Base-by-base conservation (phyloP, 805 yeast species). In the Barnettozyma sucrosica region DNA sequence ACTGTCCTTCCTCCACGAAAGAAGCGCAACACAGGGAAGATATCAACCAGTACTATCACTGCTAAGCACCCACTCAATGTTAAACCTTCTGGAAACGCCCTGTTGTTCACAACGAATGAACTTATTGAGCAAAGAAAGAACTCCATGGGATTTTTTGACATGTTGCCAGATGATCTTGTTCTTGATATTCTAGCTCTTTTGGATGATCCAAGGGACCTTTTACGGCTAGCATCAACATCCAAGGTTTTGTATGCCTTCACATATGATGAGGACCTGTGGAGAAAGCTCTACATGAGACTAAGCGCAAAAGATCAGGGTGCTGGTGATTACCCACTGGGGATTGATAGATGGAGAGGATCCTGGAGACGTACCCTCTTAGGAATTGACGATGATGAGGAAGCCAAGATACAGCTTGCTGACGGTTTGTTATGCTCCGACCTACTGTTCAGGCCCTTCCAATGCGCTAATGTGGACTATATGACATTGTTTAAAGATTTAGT, bases 231-330 rank as follows among this genome's bases (percentile, higher is more conserved):
- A 36, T 79, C 75, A 45, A 65, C 81, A 2, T 86, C 95, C 3
- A 75, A 84, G 49, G 72, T 81, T 6, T 64, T 84, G 59, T 87
- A 83, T 63, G 95, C 92, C 1, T 85, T 77, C 60, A 59, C 80
- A 11, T 81, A 79, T 59, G 84, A 80, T 58, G 96, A 89, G 53
- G 96, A 89, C 44, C 55, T 85, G 21, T 89, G 97, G 97, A 84
- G 83, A 56, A 74, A 71, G 47, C 48, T 82, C 41, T 80, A 81
- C 57, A 66, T 74, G 32, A 63, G 55, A 14, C 48, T 53, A 23
- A 51, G 55, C 4, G n/a, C 51, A 18, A 19, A 44, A 30, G 55
- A 52, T 37, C 49, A 55, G 41, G 21, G 43, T 36, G 30, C 40
- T 26, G 16, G 55, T 16, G 53, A 57, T 7, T 53, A 53, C 10